phyloP scores from a whole-genome alignment of 352 stramenopile genomes.

The Globisporangium camurandrum region DNA sequence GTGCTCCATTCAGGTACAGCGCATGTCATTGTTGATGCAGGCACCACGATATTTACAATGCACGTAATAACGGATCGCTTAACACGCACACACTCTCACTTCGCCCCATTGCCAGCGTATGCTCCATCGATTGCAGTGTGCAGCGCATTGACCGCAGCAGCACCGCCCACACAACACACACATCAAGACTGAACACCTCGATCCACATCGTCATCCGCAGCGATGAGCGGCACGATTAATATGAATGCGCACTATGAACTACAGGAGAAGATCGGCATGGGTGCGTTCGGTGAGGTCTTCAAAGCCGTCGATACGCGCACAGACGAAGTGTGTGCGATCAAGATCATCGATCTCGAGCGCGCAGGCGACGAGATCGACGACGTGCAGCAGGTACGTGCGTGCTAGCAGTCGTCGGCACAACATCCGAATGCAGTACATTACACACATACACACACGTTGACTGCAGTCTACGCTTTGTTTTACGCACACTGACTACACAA shows the following conservation, averaged over 20 bases:
- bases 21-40: too few species aligned
- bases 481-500: too few species aligned
- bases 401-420: too few species aligned
- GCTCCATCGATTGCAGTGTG: too few species aligned
- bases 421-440: not conserved
- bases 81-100: too few species aligned
- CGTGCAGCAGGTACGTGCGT: conserved; percentile 56
- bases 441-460: too few species aligned
- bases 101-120: not conserved
- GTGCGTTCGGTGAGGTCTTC: conserved; percentile 79
- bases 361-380: conserved; percentile 82
- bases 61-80: too few species aligned
- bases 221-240: conserved; percentile 44
- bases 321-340: conserved; percentile 67
- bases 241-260: conserved; percentile 64
- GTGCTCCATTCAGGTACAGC: too few species aligned
- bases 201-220: too few species aligned
- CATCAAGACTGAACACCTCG: too few species aligned
- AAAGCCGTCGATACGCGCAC: conserved; percentile 63
- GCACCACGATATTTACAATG: too few species aligned
- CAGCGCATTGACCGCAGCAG: not conserved
- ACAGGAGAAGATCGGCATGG: conserved; percentile 71
- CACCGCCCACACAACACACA: not conserved
- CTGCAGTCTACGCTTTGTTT: too few species aligned
- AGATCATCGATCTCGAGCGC: conserved; percentile 84